Evolutionary conservation across 176 grass and related monocot species (phyloP), one percentile per base, ranked within the genome.

Genomic region (Musa troglodytarum): DNA sequence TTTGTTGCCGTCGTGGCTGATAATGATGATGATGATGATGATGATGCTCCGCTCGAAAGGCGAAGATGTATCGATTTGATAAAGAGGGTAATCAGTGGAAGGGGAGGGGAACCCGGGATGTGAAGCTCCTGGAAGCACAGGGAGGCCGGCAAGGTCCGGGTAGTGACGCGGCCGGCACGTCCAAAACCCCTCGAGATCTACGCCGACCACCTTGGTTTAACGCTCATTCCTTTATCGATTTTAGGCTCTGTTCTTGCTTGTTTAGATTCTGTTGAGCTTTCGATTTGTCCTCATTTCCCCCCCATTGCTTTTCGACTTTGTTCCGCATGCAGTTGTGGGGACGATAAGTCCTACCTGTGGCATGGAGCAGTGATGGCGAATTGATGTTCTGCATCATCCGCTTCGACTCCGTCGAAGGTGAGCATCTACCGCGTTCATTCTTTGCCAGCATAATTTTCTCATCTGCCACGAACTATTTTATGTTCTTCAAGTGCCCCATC

Each of bases 61-160:
- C 88, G 1, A 91, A 91, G 65, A 79, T 96, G 0, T 96, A 96
- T 34, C 74, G 88, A 25, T 91, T 84, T 12, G 86, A 88, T 25
- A 88, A 88, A 43, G 86, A 96, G 0, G 83, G 81, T 7, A 96
- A 85, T 66, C 80, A 85, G 28, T 91, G 92, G 92, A 91, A 88
- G 80, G 88, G 89, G 65, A 57, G 92, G 15, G 88, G 86, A 11
- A 86, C 81, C 2, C 88, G 88, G 8, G 85, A 75, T 21, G 86
- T 96, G 53, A 96, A 88, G 76, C 79, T 96, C 1, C 86, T 91
- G 34, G 2, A 85, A 87, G 88, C 81, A 91, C 52, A 86, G 84
- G 68, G 85, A 82, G 79, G 87, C 24, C 14, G 79, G 86, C 22
- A 88, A 91, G 79, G 83, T 96, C 58, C 86, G 92, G 15, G 77